Conservation (phyloP, 2,329 filamentous ascomycete species). For the Dactylellina leptospora region DNA sequence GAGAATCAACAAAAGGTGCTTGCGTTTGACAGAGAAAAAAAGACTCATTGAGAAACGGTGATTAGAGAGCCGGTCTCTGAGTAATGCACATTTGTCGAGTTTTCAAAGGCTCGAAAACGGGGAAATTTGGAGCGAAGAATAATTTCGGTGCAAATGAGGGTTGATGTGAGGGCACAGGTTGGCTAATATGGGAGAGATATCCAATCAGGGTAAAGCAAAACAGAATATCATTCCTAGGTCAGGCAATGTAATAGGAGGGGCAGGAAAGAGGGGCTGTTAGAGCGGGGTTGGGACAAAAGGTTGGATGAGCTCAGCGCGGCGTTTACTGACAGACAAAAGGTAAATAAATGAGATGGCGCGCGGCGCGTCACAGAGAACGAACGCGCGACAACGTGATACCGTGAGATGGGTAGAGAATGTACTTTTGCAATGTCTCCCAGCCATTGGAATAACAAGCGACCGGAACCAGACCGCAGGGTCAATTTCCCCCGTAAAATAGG, state of each 20-base stretch:
- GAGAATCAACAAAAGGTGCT: neutral
- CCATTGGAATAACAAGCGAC: slow-evolving; percentile 27
- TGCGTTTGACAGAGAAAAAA: neutral
- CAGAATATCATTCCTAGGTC: slow-evolving; percentile 18
- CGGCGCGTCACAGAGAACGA: slow-evolving; percentile 30
- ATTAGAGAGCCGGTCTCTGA: slow-evolving; percentile 14
- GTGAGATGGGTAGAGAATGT: too few species aligned
- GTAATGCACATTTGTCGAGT: slow-evolving; percentile 38
- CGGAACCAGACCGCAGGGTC: too few species aligned
- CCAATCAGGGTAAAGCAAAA: slow-evolving; percentile 12
- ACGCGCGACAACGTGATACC: slow-evolving; percentile 51
- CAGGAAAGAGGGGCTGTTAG: neutral
- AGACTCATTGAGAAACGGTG: neutral
- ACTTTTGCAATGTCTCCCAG: too few species aligned
- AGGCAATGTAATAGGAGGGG: slow-evolving; percentile 26
- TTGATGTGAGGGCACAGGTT: slow-evolving; percentile 1
- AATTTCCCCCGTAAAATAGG: slow-evolving; percentile 1
- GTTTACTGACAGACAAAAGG: neutral
- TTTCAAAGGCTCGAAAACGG: too few species aligned
- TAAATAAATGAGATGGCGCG: slow-evolving; percentile 47
- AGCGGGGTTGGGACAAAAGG: slow-evolving; percentile 17
- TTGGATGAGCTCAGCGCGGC: neutral
- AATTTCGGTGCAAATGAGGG: slow-evolving; percentile 3
- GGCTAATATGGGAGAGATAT: slow-evolving; percentile 6
- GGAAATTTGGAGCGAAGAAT: neutral